These are phyloP conservation scores for Aspergillus nanangensis DNA, from an alignment of 495 filamentous ascomycete species.

Conservation along the genomic window DNA sequence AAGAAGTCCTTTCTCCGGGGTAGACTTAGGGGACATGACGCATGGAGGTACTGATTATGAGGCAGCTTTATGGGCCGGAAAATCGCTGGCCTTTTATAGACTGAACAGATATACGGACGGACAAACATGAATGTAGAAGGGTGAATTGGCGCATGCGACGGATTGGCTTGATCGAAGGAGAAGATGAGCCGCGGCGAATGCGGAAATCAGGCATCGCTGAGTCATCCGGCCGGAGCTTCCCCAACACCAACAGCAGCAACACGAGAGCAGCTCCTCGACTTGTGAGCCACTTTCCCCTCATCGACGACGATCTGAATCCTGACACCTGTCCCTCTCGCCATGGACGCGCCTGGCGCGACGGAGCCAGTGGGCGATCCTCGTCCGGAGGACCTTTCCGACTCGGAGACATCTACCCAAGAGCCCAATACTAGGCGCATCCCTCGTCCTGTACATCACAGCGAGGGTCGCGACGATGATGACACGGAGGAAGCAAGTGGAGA, in stretches of 20 bases:
- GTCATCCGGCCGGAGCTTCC: background rate
- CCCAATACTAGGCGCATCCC: constrained; percentile 12
- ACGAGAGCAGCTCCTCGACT: too few species aligned
- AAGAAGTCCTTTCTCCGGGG: constrained; percentile 45
- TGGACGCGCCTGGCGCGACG: constrained; percentile 43
- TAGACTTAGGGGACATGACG: constrained; percentile 24
- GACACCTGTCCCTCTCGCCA: too few species aligned
- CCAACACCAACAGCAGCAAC: background rate
- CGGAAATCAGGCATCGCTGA: too few species aligned
- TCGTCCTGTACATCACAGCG: constrained; percentile 14
- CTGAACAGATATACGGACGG: constrained; percentile 28
- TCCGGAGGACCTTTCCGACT: constrained; percentile 13
- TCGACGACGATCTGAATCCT: constrained; percentile 11
- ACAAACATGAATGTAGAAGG: constrained; percentile 28
- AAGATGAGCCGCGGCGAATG: too few species aligned
- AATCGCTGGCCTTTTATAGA: constrained; percentile 23
- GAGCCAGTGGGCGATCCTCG: constrained; percentile 22
- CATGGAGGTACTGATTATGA: constrained; percentile 38
- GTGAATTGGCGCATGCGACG: background rate
- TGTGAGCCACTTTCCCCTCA: background rate
- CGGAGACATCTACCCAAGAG: constrained; percentile 16
- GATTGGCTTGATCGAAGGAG: too few species aligned
- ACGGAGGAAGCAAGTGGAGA: constrained; percentile 51
- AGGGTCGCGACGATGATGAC: constrained; percentile 18
- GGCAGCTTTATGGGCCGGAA: constrained; percentile 18